A percentile compares a stretch with the other conserved stretches of the same genome.
Evolutionary conservation across 1,139 yeast genomes (phyloP).

Genomic region (Scheffersomyces titani): DNA sequence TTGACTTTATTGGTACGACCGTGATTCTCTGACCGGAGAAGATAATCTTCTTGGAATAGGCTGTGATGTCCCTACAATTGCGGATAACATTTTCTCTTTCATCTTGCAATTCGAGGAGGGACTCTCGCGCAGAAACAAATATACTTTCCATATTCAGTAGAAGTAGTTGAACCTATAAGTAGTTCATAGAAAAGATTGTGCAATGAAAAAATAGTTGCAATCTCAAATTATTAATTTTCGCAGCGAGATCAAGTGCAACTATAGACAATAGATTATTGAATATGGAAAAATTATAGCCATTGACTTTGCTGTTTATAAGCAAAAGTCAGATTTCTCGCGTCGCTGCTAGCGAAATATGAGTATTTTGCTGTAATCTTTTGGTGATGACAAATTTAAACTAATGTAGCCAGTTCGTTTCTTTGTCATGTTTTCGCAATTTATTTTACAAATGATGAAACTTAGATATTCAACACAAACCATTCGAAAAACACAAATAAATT

Average conservation of each 20-base stretch:
- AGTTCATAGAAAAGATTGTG: too few relatives aligned
- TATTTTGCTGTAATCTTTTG: too few relatives aligned
- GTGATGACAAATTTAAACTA: background rate
- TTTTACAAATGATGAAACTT: background rate
- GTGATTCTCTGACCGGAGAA: conserved; percentile 35
- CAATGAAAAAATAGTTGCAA: background rate
- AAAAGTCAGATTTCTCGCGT: background rate
- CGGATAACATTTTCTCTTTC: conserved; percentile 38
- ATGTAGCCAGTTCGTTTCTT: too few relatives aligned
- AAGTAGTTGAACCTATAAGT: background rate
- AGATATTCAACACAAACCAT: background rate
- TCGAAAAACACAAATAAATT: background rate
- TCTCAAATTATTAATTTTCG: background rate
- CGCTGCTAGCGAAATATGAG: background rate
- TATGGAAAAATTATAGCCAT: background rate
- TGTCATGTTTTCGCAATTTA: background rate
- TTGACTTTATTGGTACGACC: conserved; percentile 5
- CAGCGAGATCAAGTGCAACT: background rate
- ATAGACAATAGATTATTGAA: background rate
- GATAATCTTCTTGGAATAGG: conserved; percentile 39
- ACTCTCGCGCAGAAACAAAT: conserved; percentile 14
- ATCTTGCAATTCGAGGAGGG: conserved; percentile 22
- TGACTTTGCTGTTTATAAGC: background rate
- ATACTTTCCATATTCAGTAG: background rate
- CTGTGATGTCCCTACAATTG: conserved; percentile 37